Percentiles rank a stretch among this genome's conserved stretches.
Conservation (phyloP, 1,284 basidiomycete genomes). For the Sporisorium iseilematis-ciliati region DNA sequence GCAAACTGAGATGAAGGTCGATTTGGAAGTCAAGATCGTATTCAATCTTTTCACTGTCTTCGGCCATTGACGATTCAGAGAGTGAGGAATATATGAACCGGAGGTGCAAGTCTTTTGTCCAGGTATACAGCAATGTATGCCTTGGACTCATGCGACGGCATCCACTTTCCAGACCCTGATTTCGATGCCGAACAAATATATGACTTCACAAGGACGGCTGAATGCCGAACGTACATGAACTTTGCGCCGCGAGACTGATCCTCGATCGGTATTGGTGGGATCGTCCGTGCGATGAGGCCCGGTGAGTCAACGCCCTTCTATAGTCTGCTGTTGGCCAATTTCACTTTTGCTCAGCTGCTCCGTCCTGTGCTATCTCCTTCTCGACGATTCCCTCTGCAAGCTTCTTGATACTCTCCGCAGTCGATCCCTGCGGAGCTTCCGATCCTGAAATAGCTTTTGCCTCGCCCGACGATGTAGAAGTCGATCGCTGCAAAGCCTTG, state of each 20-base stretch:
- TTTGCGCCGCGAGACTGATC: too few species aligned
- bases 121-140: too few species aligned
- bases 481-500: conserved; percentile 30
- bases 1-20: neutral
- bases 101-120: too few species aligned
- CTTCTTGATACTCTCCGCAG: conserved; percentile 40
- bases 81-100: neutral
- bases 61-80: neutral
- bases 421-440: neutral
- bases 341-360: conserved; percentile 30
- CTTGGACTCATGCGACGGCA: too few species aligned
- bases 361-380: conserved; percentile 40
- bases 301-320: neutral
- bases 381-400: conserved; percentile 49
- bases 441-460: neutral
- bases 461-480: neutral
- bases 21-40: neutral
- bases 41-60: neutral
- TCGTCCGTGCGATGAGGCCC: too few species aligned
- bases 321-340: neutral
- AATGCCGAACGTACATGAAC: too few species aligned
- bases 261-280: too few species aligned
- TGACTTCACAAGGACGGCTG: too few species aligned
- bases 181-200: too few species aligned
- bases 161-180: too few species aligned